Evolutionary conservation across 805 yeast genomes (phyloP).

Genomic region (Candida golubevii): DNA sequence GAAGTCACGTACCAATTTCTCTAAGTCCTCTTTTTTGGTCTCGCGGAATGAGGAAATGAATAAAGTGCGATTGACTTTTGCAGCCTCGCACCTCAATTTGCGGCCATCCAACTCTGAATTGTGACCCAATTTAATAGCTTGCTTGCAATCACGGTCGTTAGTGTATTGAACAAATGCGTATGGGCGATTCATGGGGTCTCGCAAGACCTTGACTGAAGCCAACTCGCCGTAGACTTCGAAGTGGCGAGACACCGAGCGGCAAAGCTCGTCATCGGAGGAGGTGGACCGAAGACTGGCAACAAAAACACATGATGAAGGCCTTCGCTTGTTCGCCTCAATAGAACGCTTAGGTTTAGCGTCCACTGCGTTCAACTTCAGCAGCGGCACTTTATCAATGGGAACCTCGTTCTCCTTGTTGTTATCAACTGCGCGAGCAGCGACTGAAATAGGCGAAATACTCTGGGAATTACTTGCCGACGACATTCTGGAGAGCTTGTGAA

Average conservation of each 20-base stretch:
- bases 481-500: neutral
- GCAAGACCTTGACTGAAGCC: slow-evolving; percentile 70
- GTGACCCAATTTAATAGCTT: slow-evolving; percentile 67
- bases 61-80: slow-evolving; percentile 85
- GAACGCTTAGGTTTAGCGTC: neutral
- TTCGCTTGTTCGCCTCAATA: slow-evolving; percentile 7
- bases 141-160: slow-evolving; percentile 62
- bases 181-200: slow-evolving; percentile 78
- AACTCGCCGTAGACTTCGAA: slow-evolving; percentile 70
- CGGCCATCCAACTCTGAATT: slow-evolving; percentile 68
- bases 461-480: neutral
- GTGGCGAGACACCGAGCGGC: slow-evolving; percentile 62
- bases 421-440: slow-evolving; percentile 3
- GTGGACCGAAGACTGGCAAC: slow-evolving; percentile 75
- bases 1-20: slow-evolving; percentile 41
- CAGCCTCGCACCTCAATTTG: slow-evolving; percentile 80
- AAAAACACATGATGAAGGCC: slow-evolving; percentile 81
- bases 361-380: neutral
- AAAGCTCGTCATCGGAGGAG: slow-evolving; percentile 65
- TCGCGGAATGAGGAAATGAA: slow-evolving; percentile 42
- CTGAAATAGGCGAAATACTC: neutral
- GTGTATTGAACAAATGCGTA: slow-evolving; percentile 90
- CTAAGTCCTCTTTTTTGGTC: slow-evolving; percentile 31
- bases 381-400: slow-evolving; percentile 1
- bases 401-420: slow-evolving; percentile 9